phyloP scores from a whole-genome alignment of 1,139 yeast species.

The Kodamaea plutei region DNA sequence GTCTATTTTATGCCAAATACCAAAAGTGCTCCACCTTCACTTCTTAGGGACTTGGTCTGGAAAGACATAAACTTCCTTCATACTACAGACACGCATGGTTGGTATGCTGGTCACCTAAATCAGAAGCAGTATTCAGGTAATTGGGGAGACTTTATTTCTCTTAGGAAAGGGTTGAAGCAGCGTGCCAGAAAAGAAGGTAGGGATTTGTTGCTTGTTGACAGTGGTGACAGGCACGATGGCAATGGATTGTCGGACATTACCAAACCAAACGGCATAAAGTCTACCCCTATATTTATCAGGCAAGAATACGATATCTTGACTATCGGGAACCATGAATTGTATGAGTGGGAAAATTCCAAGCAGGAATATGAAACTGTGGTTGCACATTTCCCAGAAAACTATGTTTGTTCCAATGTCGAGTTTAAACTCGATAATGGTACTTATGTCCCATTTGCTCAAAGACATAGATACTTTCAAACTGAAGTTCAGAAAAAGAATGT shows the following conservation, averaged over 20 bases:
- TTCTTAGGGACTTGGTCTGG: conserved; percentile 53
- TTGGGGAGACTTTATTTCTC: conserved; percentile 91
- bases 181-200: conserved; percentile 43
- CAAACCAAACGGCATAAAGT: conserved; percentile 58
- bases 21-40: no score
- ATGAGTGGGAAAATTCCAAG: conserved; percentile 59
- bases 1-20: no score
- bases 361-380: conserved; percentile 64
- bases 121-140: conserved; percentile 76
- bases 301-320: conserved; percentile 77
- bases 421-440: conserved; percentile 43
- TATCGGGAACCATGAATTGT: conserved; percentile 90
- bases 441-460: conserved; percentile 65
- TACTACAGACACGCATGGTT: conserved; percentile 95
- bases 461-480: conserved; percentile 63
- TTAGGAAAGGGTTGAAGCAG: conserved; percentile 47
- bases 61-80: conserved; percentile 80
- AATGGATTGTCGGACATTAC: conserved; percentile 85
- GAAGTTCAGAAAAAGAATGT: conserved; percentile 48
- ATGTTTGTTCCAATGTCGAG: conserved; percentile 82
- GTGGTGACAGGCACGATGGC: conserved; percentile 95
- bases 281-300: conserved; percentile 60
- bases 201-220: conserved; percentile 74
- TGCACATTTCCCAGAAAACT: conserved; percentile 57
- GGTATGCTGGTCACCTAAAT: conserved; percentile 84